phyloP scores from a whole-genome alignment of 306 rosid genomes.

The Fragaria iinumae region DNA sequence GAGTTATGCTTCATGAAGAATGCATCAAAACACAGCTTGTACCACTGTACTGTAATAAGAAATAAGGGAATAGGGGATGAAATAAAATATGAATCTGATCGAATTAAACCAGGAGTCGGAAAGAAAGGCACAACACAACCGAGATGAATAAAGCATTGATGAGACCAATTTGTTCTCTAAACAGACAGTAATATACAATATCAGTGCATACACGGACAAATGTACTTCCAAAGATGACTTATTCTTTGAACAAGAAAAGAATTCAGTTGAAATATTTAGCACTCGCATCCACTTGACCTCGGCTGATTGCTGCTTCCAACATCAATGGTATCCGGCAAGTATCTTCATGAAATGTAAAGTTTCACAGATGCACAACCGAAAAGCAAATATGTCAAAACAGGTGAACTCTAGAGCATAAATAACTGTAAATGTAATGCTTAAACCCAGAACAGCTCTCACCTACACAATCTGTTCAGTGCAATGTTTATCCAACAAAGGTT shows the following conservation, averaged over 20 bases:
- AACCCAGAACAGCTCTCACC: not conserved
- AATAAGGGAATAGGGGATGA: not conserved
- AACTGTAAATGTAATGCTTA: too few species aligned
- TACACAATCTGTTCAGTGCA: not conserved
- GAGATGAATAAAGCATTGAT: conserved; percentile 34
- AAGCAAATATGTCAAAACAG: not conserved
- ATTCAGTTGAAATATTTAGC: conserved; percentile 51
- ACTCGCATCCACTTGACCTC: conserved; percentile 87
- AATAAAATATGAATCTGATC: conserved; percentile 16
- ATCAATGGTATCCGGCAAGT: conserved; percentile 96
- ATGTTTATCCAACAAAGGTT: not conserved
- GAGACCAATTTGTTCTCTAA: conserved; percentile 47
- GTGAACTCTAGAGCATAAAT: not conserved
- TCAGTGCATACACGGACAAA: conserved; percentile 34
- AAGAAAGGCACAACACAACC: conserved; percentile 36
- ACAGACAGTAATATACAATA: conserved; percentile 54
- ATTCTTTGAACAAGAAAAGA: conserved; percentile 39
- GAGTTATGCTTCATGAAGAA: not conserved
- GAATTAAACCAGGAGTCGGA: conserved; percentile 25
- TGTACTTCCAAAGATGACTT: conserved; percentile 34
- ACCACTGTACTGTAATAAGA: not conserved
- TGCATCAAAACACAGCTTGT: not conserved
- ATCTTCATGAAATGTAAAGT: conserved; percentile 47
- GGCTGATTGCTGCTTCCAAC: conserved; percentile 78
- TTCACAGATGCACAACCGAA: conserved; percentile 20